Base-by-base conservation (phyloP, 108 stramenopile genomes). In the Pseudonitzschia multiseries region DNA sequence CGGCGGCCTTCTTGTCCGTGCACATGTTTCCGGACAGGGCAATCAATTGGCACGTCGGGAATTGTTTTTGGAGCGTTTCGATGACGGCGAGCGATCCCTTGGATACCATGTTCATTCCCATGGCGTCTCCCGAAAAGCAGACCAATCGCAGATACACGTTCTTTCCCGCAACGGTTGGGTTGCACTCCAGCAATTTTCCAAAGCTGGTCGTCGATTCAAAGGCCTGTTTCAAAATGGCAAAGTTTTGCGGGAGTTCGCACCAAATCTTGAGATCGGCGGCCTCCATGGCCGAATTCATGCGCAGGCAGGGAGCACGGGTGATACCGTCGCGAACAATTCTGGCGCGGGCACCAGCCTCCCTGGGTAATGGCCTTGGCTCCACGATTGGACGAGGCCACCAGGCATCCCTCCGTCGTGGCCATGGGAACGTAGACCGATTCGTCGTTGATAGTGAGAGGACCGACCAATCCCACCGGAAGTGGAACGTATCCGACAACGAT, bases 71-170 rank as follows among this genome's bases (percentile, higher is more conserved):
- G 54, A 97, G 73, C 42, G 85, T 74, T 51, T 96, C 90, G 68
- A 97, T 89, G 28, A 95, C 96, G 13, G 94, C 94, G 67, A 95
- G 87, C 70, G 80, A 80, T 56, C 98, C 98, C 90, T 99, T 99
- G 42, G 87, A 88, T 28, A 99, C 93, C 98, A 99, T 99, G 77
- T 99, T 99, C 98, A 99, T 99, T 42, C 98, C 98, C 98, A 99
- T 99, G 65, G 98, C 98, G 83, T 99, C 98, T 40, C 98, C 98
- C 0, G 96, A 81, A 74, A 96, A 93, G 83, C 97, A 98, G 33
- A 86, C 86, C 41, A 97, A 89, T 60, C 98, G 81, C 57, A 99
- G 78, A 79, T 97, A 99, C 24, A 96, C 94, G 81, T 98, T 97
- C 52, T 89, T 81, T 18, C 98, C 98, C 0, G 98, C 97, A 28